Base-by-base conservation (phyloP, 2,329 filamentous ascomycete genomes). In the Pseudonectria buxi region DNA sequence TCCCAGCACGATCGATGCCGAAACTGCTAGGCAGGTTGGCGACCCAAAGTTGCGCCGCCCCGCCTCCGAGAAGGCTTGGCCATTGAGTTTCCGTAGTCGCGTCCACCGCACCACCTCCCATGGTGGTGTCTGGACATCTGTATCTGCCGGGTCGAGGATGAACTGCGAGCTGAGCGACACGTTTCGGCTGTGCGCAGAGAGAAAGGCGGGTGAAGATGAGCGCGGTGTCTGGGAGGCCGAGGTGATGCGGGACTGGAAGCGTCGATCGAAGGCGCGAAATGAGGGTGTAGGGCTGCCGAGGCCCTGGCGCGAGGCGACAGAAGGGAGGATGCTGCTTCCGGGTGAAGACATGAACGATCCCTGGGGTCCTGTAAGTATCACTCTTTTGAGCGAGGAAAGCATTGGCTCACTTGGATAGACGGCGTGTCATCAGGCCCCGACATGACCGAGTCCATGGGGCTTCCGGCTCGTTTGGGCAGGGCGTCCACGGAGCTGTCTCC, bases 51-150 rank as follows among this genome's bases (percentile, higher is more conserved):
- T 95, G 42, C 92, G 82, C 64, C 81, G 92, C 25, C 89, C 92
- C 28, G 82, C 76, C 61, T 98, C 94, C 3, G 90, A 95, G 59
- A 96, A 96, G 4, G 86, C 80, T 59, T 96, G 87, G 0, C 78
- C 79, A 15, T 87, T 88, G 43, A 98, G 77, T 59, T 94, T 96
- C 54, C 81, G 86, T 38, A 98, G 66, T 56, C 85, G 92, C 1
- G 87, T 96, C 94, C 94, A 98, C 55, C 89, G 76, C 40, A 98
- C 84, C 35, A 96, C 88, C 54, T 98, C 92, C 94, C 92, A 98
- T 2, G 92, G 92, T 5, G 86, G 79, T 36, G 86, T 80, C 3
- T 79, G 73, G 2, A 80, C 78, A 45, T 90, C 84, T 14, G 73
- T 69, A 31, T 84, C 83, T 33, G 78, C 68, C 28, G 74, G 61